Evolutionary conservation across 2,329 filamentous ascomycete species (phyloP).

Genomic region (Aspergillus sp.): DNA sequence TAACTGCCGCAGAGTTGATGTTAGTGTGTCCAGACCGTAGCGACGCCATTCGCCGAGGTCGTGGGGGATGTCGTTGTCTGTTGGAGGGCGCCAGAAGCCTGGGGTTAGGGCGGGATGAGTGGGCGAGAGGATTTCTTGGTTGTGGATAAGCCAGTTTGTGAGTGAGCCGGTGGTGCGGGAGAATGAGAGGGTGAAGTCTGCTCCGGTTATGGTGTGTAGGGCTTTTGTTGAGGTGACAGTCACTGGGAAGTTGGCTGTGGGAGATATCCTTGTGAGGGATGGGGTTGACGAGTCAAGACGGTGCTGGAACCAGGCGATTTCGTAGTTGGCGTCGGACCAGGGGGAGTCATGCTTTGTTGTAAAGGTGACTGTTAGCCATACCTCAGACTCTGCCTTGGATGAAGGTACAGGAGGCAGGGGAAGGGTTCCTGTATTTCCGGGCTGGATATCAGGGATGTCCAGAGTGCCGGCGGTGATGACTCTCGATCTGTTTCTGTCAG

Average conservation of each 20-base stretch:
- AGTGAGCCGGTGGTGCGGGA: constrained; percentile 8
- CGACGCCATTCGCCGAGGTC: constrained; percentile 27
- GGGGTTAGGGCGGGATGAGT: background rate
- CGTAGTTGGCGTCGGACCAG: constrained; percentile 56
- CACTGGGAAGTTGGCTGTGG: background rate
- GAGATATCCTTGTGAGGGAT: background rate
- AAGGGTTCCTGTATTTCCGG: background rate
- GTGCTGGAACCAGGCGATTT: constrained; percentile 15
- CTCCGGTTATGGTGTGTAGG: constrained; percentile 2
- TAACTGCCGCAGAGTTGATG: constrained; percentile 8
- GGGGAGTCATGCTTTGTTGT: constrained; percentile 41
- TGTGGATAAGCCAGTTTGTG: background rate
- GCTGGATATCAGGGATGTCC: background rate
- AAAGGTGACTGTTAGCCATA: constrained; percentile 26
- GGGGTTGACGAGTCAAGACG: background rate
- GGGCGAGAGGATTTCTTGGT: background rate
- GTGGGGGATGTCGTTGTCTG: constrained; percentile 30
- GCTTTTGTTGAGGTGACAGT: background rate
- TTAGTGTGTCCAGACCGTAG: constrained; percentile 19
- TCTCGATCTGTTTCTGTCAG: background rate
- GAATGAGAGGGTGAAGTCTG: constrained; percentile 9
- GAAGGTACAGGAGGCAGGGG: background rate
- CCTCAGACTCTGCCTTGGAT: constrained; percentile 26
- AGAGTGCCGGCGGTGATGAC: constrained; percentile 1
- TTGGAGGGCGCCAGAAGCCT: constrained; percentile 35